phyloP scores from a whole-genome alignment of 148 eudicot genomes.

The Salicornia ramosissima region DNA sequence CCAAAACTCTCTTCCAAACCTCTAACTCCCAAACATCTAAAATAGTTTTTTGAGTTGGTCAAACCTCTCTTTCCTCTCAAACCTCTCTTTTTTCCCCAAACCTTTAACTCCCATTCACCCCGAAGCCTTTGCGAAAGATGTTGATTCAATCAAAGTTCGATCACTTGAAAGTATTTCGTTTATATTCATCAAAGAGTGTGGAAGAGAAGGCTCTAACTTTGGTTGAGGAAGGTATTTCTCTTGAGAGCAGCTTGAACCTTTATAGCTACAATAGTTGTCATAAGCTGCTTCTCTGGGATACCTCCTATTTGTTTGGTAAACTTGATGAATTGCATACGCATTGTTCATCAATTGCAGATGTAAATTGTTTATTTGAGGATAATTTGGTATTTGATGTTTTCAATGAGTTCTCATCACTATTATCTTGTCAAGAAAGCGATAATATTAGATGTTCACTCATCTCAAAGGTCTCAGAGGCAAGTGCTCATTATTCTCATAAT shows the following conservation, averaged over 20 bases:
- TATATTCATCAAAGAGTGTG: conserved; percentile 53
- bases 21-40: too few relatives aligned
- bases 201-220: conserved; percentile 65
- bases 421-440: conserved; percentile 25
- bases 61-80: too few relatives aligned
- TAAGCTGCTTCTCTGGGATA: conserved; percentile 72
- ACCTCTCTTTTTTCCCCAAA: too few relatives aligned
- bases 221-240: conserved; percentile 39
- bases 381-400: conserved; percentile 32
- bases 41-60: too few relatives aligned
- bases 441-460: conserved; percentile 16
- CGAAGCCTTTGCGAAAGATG: conserved; percentile 50
- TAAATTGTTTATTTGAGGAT: conserved; percentile 27
- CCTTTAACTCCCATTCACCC: too few relatives aligned
- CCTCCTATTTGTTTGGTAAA: conserved; percentile 40
- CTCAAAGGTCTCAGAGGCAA: conserved; percentile 21
- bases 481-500: conserved; percentile 10
- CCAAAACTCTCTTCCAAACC: too few relatives aligned
- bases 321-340: conserved; percentile 52
- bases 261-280: conserved; percentile 32
- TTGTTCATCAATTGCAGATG: conserved; percentile 11
- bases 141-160: conserved; percentile 42
- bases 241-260: conserved; percentile 35
- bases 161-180: conserved; percentile 63
- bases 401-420: conserved; percentile 42